Evolutionary conservation across 208 protist genomes (phyloP).

Genomic region (Trichomonas tenax): DNA sequence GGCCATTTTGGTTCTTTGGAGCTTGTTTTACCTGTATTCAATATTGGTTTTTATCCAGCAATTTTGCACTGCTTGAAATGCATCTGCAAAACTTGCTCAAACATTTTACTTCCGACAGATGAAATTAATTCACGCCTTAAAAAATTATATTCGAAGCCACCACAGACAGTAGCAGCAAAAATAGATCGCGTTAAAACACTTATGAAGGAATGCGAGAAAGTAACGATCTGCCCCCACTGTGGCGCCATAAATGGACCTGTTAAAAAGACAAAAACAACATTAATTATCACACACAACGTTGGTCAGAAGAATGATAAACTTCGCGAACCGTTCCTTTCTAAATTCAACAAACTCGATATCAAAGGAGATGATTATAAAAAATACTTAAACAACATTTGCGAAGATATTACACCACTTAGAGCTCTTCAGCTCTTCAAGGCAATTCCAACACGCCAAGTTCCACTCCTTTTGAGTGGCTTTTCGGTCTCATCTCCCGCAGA

Average conservation of each 20-base stretch:
- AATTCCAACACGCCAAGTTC: constrained; percentile 68
- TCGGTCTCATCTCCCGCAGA: constrained; percentile 46
- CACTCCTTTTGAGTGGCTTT: constrained; percentile 57
- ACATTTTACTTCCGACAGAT: constrained; percentile 30
- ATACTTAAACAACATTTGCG: background rate
- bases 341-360: constrained; percentile 24
- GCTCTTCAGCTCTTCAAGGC: constrained; percentile 33
- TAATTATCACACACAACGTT: constrained; percentile 57
- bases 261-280: constrained; percentile 49
- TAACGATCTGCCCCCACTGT: constrained; percentile 67
- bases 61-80: constrained; percentile 75
- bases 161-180: background rate
- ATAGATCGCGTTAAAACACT: background rate
- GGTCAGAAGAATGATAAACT: constrained; percentile 25
- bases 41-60: constrained; percentile 68
- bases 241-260: constrained; percentile 65
- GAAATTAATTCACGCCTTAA: constrained; percentile 17
- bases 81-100: constrained; percentile 78
- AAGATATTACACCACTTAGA: constrained; percentile 25
- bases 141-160: background rate
- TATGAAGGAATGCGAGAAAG: constrained; percentile 39
- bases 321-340: background rate
- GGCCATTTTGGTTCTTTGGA: constrained; percentile 94
- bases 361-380: constrained; percentile 1
- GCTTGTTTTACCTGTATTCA: constrained; percentile 90